Base-by-base conservation (phyloP, 345 rosid species). In the Streptanthus diversifolius region DNA sequence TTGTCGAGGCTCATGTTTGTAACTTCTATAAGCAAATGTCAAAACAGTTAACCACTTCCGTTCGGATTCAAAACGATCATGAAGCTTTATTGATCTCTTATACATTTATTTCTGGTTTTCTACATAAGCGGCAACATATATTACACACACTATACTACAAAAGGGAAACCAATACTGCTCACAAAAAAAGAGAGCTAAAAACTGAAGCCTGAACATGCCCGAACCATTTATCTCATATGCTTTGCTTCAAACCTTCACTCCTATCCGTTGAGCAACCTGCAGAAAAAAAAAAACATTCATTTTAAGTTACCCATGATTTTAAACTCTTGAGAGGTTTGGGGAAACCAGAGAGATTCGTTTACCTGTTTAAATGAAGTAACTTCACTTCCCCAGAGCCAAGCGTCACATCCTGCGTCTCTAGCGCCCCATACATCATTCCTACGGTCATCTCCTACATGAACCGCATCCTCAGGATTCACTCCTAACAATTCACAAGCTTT, bases 341-440 rank as follows among this genome's bases (percentile, higher is more conserved):
- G 18, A 30, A 43, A 25, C 2, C 1, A 12, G 48, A 63, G 41
- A 63, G 57, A 57, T 71, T 52, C 13, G 62, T 41, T 52, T 63
- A 91, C 99, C 97, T 92, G 92, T 79, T 82, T 82, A 48, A 95
- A 95, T 55, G 99, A 95, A 72, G 82, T 74, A 51, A 95, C 96
- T 73, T 95, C 98, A 25, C 88, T 90, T 77, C 98, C 98, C 99
- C 99, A 95, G 12, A 91, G 90, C 99, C 99, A 95, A 69, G 93
- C 99, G 61, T 95, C 96, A 49, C 98, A 91, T 21, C 97, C 99
- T 54, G 99, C 99, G 75, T 90, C 99, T 73, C 99, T 87, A 21
- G 97, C 99, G 1, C 99, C 99, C 99, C 99, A 95, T 74, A 95
- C 63, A 80, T 95, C 99, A 35, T 95, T 95, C 78, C 99, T 86